Base-by-base conservation (phyloP, 192 early-diverging fungal genomes). In the Umbelopsis vinacea region DNA sequence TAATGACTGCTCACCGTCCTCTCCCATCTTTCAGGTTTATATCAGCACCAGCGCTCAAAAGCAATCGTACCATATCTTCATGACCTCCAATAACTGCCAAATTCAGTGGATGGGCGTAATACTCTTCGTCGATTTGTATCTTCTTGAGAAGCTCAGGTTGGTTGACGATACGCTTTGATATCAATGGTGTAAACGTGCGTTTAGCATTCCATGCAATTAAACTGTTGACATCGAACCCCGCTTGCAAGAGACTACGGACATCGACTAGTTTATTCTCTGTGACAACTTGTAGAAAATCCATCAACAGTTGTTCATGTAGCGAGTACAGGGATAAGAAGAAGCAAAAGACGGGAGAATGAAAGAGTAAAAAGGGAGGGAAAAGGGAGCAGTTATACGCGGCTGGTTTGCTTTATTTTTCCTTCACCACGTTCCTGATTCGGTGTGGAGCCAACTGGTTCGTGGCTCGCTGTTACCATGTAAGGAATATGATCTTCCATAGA, bases 1-100 rank as follows among this genome's bases (percentile, higher is more conserved):
- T 37, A 17, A 66, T 38, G 66, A 22, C 23, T 66, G 21, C 38
- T 66, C 37, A 88, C 88, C 88, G 85, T 76, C 88, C 88, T 45
- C 85, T 79, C 11, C 87, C 86, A 73, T 90, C 88, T 71, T 84
- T 90, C 63, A 76, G 73, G 46, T 85, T 88, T 15, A 87, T 73
- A 40, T 83, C 79, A 21, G 88, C 88, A 2, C 88, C 88, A 19
- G 83, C 79, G 67, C 86, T 82, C 12, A 90, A 70, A 46, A 90
- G 46, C 23, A 82, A 66, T 2, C 84, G 46, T 4, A 90, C 88
- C 76, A 88, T 87, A 50, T 85, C 86, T 11, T 81, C 73, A 45
- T 90, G 74, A 6, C 88, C 88, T 43, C 82, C 80, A 43, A 90
- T 67, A 11, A 88, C 85, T 17, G 88, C 88, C 23, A 90, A 69